Base-by-base conservation (phyloP, 2,329 filamentous ascomycete species). In the Cladophialophora bantiana region DNA sequence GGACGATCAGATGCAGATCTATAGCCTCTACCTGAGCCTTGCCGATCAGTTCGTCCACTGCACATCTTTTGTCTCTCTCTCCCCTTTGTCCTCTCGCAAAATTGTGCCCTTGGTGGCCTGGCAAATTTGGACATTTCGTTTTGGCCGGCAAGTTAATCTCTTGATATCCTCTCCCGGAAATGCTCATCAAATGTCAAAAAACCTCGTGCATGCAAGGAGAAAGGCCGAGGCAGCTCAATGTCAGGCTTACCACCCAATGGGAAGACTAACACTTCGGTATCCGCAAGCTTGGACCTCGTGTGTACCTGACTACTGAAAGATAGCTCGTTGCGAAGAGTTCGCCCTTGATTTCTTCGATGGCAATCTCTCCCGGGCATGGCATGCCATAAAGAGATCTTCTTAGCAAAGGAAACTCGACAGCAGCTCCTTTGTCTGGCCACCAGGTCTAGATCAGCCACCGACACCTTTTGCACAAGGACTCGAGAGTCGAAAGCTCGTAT, bases 51-150 rank as follows among this genome's bases (percentile, higher is more conserved):
- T 20, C 45, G 26, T 26, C 45, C 45, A 26, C n/a, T 26, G 20
- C 18, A 3, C 26, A 35, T 38, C 32, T 36, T 36, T n/a, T 52
- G 38, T 56, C 45, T 26, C 34, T 7, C 36, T 20, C 59, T 20
- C 59, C 10, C 26, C 3, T 59, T 59, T 34, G 38, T 10, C 15
- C 35, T 58, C n/a, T 26, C n/a, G 26, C 36, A 35, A 20, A 15
- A 61, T 38, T 31, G 52, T 40, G 13, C 20, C 32, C 55, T 36
- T 20, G 26, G 52, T 35, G 31, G 13, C 57, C 20, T 55, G 38
- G 40, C 35, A 60, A 66, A 64, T 61, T 66, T 63, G 58, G 36
- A 48, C 60, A 69, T 69, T 69, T 53, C 64, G 62, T 59, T 66
- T 40, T 62, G 64, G 64, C 64, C 67, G 67, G 64, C 55, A 64